Percentiles rank a stretch among this genome's conserved stretches.
Conservation (phyloP, 371 early-diverging fungal species). For the Synchytrium microbalum region DNA sequence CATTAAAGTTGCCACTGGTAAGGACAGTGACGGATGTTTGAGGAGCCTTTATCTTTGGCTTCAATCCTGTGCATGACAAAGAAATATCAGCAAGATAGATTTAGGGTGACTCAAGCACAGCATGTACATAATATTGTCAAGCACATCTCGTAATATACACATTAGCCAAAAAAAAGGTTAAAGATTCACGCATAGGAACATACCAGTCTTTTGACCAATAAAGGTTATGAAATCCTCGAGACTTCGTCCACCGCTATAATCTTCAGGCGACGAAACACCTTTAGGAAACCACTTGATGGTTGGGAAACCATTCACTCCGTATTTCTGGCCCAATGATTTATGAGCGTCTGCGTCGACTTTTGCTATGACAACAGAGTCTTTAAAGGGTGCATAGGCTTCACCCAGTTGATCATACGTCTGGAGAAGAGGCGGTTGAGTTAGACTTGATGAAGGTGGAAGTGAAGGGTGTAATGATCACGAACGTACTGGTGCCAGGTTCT, state of each 20-base stretch:
- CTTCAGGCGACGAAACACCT: constrained; percentile 58
- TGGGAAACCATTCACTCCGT: constrained; percentile 73
- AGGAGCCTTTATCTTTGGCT: constrained; percentile 48
- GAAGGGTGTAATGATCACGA: background rate
- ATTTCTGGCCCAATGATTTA: constrained; percentile 64
- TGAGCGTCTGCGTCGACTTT: constrained; percentile 84
- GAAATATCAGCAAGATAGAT: no score
- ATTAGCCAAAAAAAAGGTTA: no score
- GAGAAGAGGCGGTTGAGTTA: constrained; percentile 8
- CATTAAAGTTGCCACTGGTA: constrained; percentile 57
- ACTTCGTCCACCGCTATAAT: constrained; percentile 76
- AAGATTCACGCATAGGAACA: background rate
- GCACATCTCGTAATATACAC: background rate
- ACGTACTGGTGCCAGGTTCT: constrained; percentile 8
- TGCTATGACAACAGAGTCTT: constrained; percentile 73
- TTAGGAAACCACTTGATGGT: constrained; percentile 91
- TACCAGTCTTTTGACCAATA: constrained; percentile 70
- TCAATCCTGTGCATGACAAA: constrained; percentile 33
- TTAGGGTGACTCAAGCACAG: no score
- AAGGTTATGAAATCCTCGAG: constrained; percentile 65
- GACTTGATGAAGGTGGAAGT: background rate
- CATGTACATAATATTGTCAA: background rate
- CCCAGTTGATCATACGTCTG: constrained; percentile 70
- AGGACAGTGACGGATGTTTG: constrained; percentile 54
- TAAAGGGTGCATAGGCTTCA: constrained; percentile 57